These are phyloP conservation scores for Cylindrodendrum hubeiense DNA, from an alignment of 2,329 filamentous ascomycete genomes.

Conservation along the genomic window DNA sequence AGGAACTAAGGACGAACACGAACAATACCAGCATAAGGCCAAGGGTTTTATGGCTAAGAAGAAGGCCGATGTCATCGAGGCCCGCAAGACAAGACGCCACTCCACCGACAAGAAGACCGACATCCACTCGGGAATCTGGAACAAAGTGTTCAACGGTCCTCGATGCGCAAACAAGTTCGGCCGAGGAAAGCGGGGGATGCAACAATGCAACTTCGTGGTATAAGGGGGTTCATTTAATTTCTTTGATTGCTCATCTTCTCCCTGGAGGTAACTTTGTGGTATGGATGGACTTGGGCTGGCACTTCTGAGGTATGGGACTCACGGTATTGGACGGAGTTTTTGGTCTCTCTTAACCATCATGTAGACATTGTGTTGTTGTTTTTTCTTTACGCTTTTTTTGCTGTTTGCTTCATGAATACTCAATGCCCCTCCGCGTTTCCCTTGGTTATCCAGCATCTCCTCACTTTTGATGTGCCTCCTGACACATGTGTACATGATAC, in stretches of 20 bases:
- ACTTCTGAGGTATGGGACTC: slow-evolving; percentile 36
- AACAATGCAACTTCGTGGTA: slow-evolving; percentile 31
- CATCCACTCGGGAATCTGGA: slow-evolving; percentile 30
- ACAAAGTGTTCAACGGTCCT: slow-evolving; percentile 35
- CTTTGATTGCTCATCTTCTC: slow-evolving; percentile 5
- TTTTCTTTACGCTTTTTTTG: slow-evolving; percentile 24
- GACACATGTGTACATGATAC: slow-evolving; percentile 23
- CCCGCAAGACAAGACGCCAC: slow-evolving; percentile 38
- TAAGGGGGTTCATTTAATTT: slow-evolving; percentile 28
- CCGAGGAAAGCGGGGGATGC: slow-evolving; percentile 15
- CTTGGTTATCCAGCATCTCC: slow-evolving; percentile 21
- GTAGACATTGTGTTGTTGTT: slow-evolving; percentile 39
- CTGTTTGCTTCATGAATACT: slow-evolving; percentile 36
- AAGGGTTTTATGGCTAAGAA: slow-evolving; percentile 55
- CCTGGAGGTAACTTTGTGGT: slow-evolving; percentile 23
- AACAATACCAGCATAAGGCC: slow-evolving; percentile 62
- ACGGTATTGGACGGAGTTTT: slow-evolving; percentile 41
- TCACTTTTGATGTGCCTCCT: slow-evolving; percentile 35
- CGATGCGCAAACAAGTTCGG: slow-evolving; percentile 28
- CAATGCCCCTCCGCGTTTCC: slow-evolving; percentile 32
- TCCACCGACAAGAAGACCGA: slow-evolving; percentile 33
- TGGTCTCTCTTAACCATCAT: slow-evolving; percentile 41
- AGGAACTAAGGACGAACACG: slow-evolving; percentile 61
- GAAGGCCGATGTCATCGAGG: slow-evolving; percentile 47
- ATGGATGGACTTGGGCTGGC: slow-evolving; percentile 30